Evolutionary conservation across 495 filamentous ascomycete genomes (phyloP).

Genomic region (Parachaetomium inaequale): DNA sequence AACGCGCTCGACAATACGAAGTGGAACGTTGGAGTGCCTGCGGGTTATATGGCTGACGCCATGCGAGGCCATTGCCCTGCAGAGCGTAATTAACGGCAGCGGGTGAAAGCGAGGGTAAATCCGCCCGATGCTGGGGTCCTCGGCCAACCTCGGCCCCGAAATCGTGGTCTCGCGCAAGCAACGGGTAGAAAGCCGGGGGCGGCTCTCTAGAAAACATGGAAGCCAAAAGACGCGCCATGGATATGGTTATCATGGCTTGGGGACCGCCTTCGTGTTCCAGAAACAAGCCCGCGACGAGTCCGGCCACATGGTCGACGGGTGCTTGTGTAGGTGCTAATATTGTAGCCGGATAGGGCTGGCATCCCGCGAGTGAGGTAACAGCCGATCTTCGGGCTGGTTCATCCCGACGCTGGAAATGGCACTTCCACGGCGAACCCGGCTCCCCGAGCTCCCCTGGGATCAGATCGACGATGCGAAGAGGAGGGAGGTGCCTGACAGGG

Average conservation of each 20-base stretch:
- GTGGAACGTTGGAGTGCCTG: slow-evolving; percentile 24
- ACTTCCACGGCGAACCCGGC: neutral
- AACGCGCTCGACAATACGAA: neutral
- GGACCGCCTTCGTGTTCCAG: neutral
- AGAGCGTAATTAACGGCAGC: slow-evolving; percentile 23
- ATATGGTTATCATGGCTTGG: neutral
- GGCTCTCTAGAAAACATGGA: neutral
- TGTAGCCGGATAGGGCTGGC: neutral
- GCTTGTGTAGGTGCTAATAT: neutral
- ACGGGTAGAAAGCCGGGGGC: neutral
- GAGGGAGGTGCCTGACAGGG: neutral
- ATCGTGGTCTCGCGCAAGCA: neutral
- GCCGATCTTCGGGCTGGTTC: neutral
- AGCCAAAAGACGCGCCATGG: neutral
- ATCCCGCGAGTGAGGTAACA: neutral
- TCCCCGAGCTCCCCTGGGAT: neutral
- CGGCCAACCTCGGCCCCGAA: neutral
- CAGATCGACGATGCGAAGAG: neutral
- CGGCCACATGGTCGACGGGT: neutral
- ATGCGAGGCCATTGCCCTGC: slow-evolving; percentile 16
- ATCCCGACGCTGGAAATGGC: neutral
- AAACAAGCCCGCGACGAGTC: neutral
- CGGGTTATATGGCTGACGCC: slow-evolving; percentile 32
- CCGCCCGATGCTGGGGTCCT: slow-evolving; percentile 13
- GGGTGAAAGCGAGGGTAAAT: slow-evolving; percentile 36